Evolutionary conservation across 1,284 basidiomycete species (phyloP).

Genomic region (Boletus semigastroideus): DNA sequence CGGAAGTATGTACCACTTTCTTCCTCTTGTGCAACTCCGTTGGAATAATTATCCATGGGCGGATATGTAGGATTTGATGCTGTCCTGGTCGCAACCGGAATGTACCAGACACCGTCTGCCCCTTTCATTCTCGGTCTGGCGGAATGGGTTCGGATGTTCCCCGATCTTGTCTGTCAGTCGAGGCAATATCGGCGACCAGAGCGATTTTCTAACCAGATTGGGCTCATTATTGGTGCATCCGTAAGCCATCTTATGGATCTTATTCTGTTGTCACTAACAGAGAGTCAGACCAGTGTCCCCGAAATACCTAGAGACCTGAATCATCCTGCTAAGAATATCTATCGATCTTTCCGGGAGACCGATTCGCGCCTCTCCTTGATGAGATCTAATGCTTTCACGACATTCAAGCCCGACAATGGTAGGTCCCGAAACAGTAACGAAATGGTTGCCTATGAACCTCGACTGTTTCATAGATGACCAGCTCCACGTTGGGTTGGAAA

Average conservation of each 20-base stretch:
- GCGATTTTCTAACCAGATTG: slow-evolving; percentile 38
- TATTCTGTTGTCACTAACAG: background rate
- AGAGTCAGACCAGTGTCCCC: slow-evolving; percentile 8
- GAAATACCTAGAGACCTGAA: slow-evolving; percentile 21
- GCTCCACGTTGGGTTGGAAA: background rate
- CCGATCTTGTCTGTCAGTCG: slow-evolving; percentile 40
- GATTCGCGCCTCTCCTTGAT: too few relatives aligned
- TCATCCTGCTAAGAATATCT: slow-evolving; percentile 3
- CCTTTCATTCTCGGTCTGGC: slow-evolving; percentile 15
- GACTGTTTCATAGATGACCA: background rate
- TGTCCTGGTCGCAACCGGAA: slow-evolving; percentile 17
- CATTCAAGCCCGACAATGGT: slow-evolving; percentile 7
- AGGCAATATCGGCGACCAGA: slow-evolving; percentile 46
- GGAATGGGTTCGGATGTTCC: slow-evolving; percentile 39
- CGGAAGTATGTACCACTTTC: slow-evolving; percentile 8
- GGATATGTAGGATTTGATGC: slow-evolving; percentile 16
- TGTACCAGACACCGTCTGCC: slow-evolving; percentile 13
- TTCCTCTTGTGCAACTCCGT: background rate
- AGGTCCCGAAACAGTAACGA: background rate
- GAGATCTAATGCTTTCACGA: background rate
- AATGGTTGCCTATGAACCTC: background rate
- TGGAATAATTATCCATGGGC: background rate
- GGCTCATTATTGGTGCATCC: slow-evolving; percentile 46
- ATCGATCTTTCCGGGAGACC: slow-evolving; percentile 17
- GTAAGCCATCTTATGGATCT: background rate